Evolutionary conservation across 805 yeast species (phyloP), one percentile per base, ranked within the genome.

Genomic region (Saccharomyces eubayanus): DNA sequence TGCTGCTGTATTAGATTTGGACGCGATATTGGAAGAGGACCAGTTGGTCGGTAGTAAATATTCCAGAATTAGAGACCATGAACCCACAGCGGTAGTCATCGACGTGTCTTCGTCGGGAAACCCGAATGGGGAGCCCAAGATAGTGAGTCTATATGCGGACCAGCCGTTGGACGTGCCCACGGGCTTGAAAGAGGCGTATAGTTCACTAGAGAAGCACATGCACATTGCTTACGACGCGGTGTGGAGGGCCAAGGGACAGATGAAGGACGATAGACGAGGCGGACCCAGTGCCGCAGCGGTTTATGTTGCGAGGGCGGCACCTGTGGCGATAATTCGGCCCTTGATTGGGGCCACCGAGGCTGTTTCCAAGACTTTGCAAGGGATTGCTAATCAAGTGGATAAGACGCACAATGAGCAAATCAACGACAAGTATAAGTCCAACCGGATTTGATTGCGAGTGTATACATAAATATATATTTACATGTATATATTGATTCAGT

Each of bases 341-440:
- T 77, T 89, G 57, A 89, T 91, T 61, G 98, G 97, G 1, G 89
- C 96, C 0, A 87, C 97, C 0, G 97, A 89, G 66, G 96, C 96
- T 0, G 76, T 91, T 6, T 85, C 92, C 5, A 87, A 83, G 62
- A 79, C 96, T 0, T 73, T 91, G 50, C 78, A 89, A 72, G 98
- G 98, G 0, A 76, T 91, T 6, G 83, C 89, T 45, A 90, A 89
- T 65, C 86, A 85, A 57, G 71, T 91, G 31, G 92, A 89, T 65
- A 85, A 90, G 1, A 75, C 75, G 24, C 81, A 83, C 56, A 75
- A 79, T 51, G 66, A 72, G 45, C 82, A 80, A 54, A 74, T 83
- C 3, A 78, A 78, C 52, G 95, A 87, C 57, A 87, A 87, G 68
- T 87, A 87, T 64, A 81, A 81, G 48, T 63, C 68, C 16, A 50